These are phyloP conservation scores for Westerdykella sp. DNA, from an alignment of 2,329 filamentous ascomycete species.

Conservation along the genomic window DNA sequence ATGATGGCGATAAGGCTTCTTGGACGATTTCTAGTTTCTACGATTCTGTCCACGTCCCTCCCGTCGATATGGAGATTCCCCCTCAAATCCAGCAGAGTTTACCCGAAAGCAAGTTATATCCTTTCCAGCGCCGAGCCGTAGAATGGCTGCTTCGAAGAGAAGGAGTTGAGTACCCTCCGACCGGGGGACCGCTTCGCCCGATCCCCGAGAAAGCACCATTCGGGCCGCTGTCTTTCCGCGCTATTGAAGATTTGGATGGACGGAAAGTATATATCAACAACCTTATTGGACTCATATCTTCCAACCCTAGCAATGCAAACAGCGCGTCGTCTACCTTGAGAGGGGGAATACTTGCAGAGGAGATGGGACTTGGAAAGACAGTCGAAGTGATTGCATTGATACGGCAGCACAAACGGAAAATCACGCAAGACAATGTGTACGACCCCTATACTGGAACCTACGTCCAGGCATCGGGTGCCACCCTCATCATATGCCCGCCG, in stretches of 20 bases:
- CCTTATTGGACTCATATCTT: slow-evolving; percentile 55
- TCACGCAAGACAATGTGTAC: slow-evolving; percentile 12
- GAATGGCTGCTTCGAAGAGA: slow-evolving; percentile 66
- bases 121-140: slow-evolving; percentile 65
- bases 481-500: slow-evolving; percentile 57
- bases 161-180: slow-evolving; percentile 46
- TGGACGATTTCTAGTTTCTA: slow-evolving; percentile 60
- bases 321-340: slow-evolving; percentile 36
- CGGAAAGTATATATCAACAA: slow-evolving; percentile 53
- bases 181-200: slow-evolving; percentile 9
- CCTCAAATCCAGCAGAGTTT: slow-evolving; percentile 24
- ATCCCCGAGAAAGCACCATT: slow-evolving; percentile 6
- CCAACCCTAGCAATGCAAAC: slow-evolving; percentile 44
- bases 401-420: slow-evolving; percentile 51
- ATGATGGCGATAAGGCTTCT: slow-evolving; percentile 8
- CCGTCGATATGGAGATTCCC: slow-evolving; percentile 35
- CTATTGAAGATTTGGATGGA: slow-evolving; percentile 43
- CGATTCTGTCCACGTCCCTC: slow-evolving; percentile 58
- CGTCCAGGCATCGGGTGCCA: slow-evolving; percentile 50
- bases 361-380: slow-evolving; percentile 80
- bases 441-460: slow-evolving; percentile 40
- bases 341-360: slow-evolving; percentile 67
- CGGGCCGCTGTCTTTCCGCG: slow-evolving; percentile 43
- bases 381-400: slow-evolving; percentile 68
- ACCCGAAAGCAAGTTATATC: slow-evolving; percentile 51